Evolutionary conservation across 164 flowering plant species (phyloP).

Genomic region (Echeveria elegans): DNA sequence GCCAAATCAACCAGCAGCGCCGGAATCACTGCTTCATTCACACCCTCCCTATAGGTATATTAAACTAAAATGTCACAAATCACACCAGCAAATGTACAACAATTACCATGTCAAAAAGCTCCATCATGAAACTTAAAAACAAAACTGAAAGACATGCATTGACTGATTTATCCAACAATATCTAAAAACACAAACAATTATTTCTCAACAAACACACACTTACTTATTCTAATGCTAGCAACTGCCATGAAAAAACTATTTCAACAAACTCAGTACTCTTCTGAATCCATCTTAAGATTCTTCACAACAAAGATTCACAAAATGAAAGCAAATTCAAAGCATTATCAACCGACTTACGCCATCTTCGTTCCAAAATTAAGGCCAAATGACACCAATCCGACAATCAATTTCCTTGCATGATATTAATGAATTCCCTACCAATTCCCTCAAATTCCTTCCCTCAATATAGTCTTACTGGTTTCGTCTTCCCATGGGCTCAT

Average conservation of each 20-base stretch:
- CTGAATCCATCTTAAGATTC: neutral
- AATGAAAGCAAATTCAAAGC: no score
- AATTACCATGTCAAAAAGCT: neutral
- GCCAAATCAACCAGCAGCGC: neutral
- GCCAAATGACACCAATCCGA: neutral
- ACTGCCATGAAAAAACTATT: no score
- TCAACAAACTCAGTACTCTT: neutral
- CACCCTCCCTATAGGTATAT: neutral
- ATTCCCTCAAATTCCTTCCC: no score
- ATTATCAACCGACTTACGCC: neutral
- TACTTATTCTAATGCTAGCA: no score
- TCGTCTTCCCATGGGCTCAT: no score
- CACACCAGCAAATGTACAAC: neutral
- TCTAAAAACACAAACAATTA: no score
- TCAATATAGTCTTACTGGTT: no score
- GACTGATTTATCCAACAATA: no score
- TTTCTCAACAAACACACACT: no score
- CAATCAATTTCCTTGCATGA: neutral
- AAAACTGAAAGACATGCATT: no score
- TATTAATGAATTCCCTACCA: no score
- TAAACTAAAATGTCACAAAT: neutral
- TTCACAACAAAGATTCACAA: no score
- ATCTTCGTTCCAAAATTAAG: neutral
- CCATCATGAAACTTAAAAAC: neutral
- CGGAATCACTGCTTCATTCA: conserved; percentile 6